Percentiles rank a stretch among this genome's conserved stretches.
phyloP scores from a whole-genome alignment of 2,329 filamentous ascomycete species.

The Metarhizium sp. region DNA sequence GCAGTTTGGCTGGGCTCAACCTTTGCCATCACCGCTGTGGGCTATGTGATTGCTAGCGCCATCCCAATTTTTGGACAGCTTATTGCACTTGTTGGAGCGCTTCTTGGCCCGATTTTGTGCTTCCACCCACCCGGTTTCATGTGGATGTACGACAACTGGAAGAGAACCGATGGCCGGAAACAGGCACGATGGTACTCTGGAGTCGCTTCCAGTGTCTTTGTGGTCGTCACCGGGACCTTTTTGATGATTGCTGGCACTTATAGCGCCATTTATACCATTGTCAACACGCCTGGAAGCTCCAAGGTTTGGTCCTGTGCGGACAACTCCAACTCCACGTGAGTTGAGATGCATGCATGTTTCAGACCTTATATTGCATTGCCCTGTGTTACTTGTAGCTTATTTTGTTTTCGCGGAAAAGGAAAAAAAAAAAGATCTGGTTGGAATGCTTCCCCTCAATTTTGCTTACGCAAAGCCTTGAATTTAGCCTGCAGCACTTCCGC shows the following conservation, averaged over 20 bases:
- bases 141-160: conserved; percentile 16
- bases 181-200: conserved; percentile 5
- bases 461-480: too few species aligned
- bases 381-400: too few species aligned
- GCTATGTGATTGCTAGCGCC: conserved; percentile 13
- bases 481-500: too few species aligned
- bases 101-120: conserved; percentile 17
- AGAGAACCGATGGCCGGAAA: background rate
- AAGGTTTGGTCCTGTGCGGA: conserved; percentile 29
- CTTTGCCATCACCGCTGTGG: conserved; percentile 7
- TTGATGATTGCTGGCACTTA: background rate
- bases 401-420: too few species aligned
- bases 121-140: conserved; percentile 15
- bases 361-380: too few species aligned
- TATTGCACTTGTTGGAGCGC: conserved; percentile 15
- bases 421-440: too few species aligned
- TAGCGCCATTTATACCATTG: background rate
- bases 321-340: conserved; percentile 42
- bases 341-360: conserved; percentile 27
- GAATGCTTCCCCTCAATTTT: too few species aligned
- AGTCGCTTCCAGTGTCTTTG: conserved; percentile 6
- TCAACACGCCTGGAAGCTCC: conserved; percentile 20
- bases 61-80: conserved; percentile 21
- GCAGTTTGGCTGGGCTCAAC: conserved; percentile 18
- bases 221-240: conserved; percentile 4